phyloP scores from a whole-genome alignment of 2,329 filamentous ascomycete genomes.

The Tolypocladium ovalisporum region DNA sequence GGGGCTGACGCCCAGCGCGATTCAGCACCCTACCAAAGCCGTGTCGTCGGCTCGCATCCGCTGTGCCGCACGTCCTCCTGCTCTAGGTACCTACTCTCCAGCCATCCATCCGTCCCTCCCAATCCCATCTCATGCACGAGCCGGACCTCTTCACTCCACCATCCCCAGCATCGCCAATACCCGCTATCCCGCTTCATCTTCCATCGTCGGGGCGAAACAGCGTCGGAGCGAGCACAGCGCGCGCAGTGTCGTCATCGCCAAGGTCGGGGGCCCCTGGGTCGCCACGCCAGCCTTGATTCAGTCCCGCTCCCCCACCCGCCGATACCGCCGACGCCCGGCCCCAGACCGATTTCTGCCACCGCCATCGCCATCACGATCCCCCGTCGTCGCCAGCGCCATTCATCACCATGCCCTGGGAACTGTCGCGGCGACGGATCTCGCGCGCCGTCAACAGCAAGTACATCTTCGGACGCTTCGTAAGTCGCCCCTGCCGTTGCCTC shows the following conservation, averaged over 20 bases:
- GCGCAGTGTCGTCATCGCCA: not conserved
- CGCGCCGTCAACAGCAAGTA: conserved; percentile 55
- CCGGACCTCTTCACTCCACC: not conserved
- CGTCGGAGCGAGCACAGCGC: not conserved
- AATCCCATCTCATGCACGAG: not conserved
- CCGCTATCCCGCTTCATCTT: not conserved
- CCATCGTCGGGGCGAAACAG: not conserved
- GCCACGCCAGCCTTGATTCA: not conserved
- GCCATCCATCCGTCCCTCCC: not conserved
- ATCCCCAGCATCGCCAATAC: not conserved
- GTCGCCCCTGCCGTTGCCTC: conserved; percentile 26
- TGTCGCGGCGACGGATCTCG: conserved; percentile 48
- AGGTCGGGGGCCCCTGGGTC: not conserved
- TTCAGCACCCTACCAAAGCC: too few species aligned
- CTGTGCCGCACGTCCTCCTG: too few species aligned
- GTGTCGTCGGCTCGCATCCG: too few species aligned
- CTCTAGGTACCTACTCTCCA: too few species aligned
- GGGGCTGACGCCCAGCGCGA: too few species aligned
- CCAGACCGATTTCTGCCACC: not conserved
- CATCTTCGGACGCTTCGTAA: conserved; percentile 62
- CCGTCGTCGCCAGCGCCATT: not conserved
- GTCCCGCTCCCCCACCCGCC: not conserved
- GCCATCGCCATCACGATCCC: not conserved
- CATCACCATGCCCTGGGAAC: conserved; percentile 44
- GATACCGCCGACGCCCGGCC: not conserved